Evolutionary conservation across 2,329 filamentous ascomycete genomes (phyloP), one percentile per base, ranked within the genome.

Genomic region (Ramularia endophylla): DNA sequence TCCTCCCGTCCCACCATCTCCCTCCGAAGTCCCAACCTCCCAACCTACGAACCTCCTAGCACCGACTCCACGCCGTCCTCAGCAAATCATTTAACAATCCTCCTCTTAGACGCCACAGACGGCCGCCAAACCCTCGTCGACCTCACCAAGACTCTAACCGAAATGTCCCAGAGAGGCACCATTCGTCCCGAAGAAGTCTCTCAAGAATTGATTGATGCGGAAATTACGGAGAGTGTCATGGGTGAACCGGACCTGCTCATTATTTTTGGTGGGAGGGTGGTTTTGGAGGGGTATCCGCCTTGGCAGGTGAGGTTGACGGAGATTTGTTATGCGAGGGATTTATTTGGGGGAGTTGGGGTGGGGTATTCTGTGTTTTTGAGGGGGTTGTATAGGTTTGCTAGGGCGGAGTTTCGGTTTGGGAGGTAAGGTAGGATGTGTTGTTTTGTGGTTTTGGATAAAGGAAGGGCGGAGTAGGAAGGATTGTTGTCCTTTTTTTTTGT

Each of bases 291-390:
- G 8, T 98, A 97, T 62, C 92, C 92, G 8, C 92, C 92, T 1
- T 98, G 92, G 92, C 92, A 95, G 66, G 77, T 97, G 47, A 78
- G 92, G 31, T 69, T 98, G 59, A 95, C 89, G 0, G 92, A 98
- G 71, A 95, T 98, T 43, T 95, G 89, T 61, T 78, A 70, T 62
- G 77, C 76, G 36, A 51, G 50, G 36, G 47, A 56, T 39, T 52
- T 61, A 40, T 46, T 41, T 8, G 56, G 51, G 48, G 81, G 81
- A 1, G 89, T 98, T 13, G 81, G 81, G 2, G 89, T 98, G 13
- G 88, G 88, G 32, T 98, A 98, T 64, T 89, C 95, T 60, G 84
- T 94, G 20, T 98, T 97, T 64, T 71, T 97, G 50, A 77, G 83
- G 49, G 90, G 83, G 1, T 68, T 98, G 54, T 83, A 86, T 63